Evolutionary conservation across 2,329 filamentous ascomycete genomes (phyloP), one percentile per base, ranked within the genome.

Genomic region (Echinosphaeria canescens): DNA sequence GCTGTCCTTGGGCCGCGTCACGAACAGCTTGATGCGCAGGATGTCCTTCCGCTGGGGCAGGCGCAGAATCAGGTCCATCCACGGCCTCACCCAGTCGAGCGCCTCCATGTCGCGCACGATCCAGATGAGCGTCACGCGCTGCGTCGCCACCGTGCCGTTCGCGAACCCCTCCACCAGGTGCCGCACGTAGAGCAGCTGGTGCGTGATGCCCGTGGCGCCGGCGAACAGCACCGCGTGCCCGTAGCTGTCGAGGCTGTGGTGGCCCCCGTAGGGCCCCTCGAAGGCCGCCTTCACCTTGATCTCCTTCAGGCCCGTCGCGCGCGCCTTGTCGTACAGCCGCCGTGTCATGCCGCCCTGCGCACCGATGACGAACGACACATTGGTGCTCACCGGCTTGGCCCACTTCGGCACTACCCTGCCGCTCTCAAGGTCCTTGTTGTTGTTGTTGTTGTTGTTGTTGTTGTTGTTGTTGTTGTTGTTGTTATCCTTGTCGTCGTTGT

Each of bases 121-220:
- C 88, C 88, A 95, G 32, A 93, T 68, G 6, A 95, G 67, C 2
- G 75, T 79, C 25, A 95, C 53, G 22, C 74, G 70, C 27, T 82
- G 73, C 4, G 80, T 81, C 4, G 85, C 82, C 20, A 82, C 70
- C 1, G 71, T 82, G 31, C 69, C 66, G 1, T 66, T 55, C 28
- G 68, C 66, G 46, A 64, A 75, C 4, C 75, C 75, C 28, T 69
- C 53, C 31, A 85, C 62, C 4, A 85, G 56, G 27, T 88, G 74
- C 29, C 71, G 73, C 7, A 93, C 63, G 46, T 90, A 91, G 18
- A 82, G 79, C 16, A 95, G 67, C 45, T 91, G 82, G 47, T 95
- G 85, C 1, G 85, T 92, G 50, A 98, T 95, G 33, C 88, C 88
- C 5, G 88, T 82, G 30, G 85, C 80, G 30, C 82, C 84, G 10